Conservation (phyloP, 2,329 filamentous ascomycete species). For the Fusarium globosum region DNA sequence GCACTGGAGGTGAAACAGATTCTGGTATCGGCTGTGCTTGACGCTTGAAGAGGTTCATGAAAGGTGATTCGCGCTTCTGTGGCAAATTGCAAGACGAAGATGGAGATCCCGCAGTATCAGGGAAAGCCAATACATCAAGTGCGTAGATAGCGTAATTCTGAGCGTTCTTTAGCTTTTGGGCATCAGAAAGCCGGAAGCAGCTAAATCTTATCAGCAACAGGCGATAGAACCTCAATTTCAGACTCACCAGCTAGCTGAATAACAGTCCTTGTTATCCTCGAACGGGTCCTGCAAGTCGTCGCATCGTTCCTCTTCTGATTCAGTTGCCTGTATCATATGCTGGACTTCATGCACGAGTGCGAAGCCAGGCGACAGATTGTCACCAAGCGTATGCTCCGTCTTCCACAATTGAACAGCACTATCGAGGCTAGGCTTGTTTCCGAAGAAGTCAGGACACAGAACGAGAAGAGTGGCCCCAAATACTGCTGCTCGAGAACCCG, state of each 20-base stretch:
- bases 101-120: not conserved
- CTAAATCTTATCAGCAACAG: fast-evolving
- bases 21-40: not conserved
- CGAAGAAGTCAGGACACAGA: not conserved
- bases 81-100: not conserved
- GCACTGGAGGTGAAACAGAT: not conserved
- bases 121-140: not conserved
- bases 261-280: not conserved
- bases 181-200: not conserved
- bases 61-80: not conserved
- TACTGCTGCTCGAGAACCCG: not conserved
- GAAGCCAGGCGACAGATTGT: not conserved
- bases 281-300: not conserved
- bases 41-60: not conserved
- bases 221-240: fast-evolving
- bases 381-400: not conserved
- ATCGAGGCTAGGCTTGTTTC: not conserved
- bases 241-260: not conserved
- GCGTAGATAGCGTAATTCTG: not conserved
- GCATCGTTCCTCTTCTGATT: not conserved
- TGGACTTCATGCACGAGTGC: not conserved
- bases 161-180: not conserved
- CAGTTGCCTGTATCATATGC: not conserved
- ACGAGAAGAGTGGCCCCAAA: not conserved
- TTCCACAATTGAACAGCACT: not conserved